Evolutionary conservation across 306 rosid genomes (phyloP), one percentile per base, ranked within the genome.

Genomic region (Sechiopsis laciniata): DNA sequence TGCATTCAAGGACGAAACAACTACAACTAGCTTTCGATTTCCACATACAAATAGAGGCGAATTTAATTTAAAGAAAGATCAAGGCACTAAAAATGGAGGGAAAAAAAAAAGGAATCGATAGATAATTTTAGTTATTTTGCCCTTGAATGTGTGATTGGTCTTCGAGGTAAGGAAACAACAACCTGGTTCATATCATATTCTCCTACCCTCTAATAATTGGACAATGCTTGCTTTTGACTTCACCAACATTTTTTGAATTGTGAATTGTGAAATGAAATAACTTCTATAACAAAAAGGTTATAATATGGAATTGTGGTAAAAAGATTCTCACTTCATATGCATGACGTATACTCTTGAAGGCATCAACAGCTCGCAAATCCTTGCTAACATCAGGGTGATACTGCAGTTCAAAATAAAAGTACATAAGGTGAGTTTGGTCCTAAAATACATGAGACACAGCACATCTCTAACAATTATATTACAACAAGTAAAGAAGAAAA

Each of bases 301-400:
- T 66, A 20, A 64, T 37, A 37, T 37, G 16, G 20, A 64, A 10
- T 64, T 9, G 21, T 40, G 15, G 24, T 37, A n/a, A 17, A 7
- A 73, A 56, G 66, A 55, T 40, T 15, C 88, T 88, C 75, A 87
- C 97, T 80, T 93, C 91, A 79, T 93, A 88, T 20, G 98, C 94
- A 73, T 57, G 85, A 57, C 74, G 90, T 80, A 90, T 83, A 82
- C 73, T 87, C 88, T 86, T 90, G 91, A 93, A 93, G 66, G 82
- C 72, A 61, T 88, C 91, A 64, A 78, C 81, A 35, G 96, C 88
- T 55, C 74, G 87, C n/a, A 85, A 84, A 84, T 86, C 89, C 83
- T 87, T 88, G 90, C 90, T 86, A 59, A 93, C 98, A 83, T 93
- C 97, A 21, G 97, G 96, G 81, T 90, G 98, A 79, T 85, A 90